Conservation (phyloP, 306 rosid genomes). For the Rosa lucieae region DNA sequence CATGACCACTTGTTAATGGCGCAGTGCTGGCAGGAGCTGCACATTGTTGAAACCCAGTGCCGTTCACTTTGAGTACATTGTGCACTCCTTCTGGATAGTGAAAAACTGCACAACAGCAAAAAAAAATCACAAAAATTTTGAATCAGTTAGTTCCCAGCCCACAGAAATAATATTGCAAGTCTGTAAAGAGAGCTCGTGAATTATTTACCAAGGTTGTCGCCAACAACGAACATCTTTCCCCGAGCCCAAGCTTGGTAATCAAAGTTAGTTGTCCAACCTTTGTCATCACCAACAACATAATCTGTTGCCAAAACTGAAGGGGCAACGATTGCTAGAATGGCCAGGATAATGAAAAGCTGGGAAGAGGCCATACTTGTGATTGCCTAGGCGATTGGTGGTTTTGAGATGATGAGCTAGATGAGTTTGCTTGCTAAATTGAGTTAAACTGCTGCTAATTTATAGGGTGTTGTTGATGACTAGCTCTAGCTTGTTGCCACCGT, state of each 20-base stretch:
- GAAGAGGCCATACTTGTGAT: slow-evolving; percentile 31
- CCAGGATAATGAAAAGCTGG: slow-evolving; percentile 21
- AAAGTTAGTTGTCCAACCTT: slow-evolving; percentile 40
- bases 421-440: neutral
- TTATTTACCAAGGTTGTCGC: slow-evolving; percentile 45
- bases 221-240: slow-evolving; percentile 41
- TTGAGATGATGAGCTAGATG: neutral
- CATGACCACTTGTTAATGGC: slow-evolving; percentile 35
- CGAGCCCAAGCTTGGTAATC: slow-evolving; percentile 46
- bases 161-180: neutral
- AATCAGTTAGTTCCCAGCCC: neutral
- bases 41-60: slow-evolving; percentile 35
- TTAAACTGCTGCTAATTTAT: neutral
- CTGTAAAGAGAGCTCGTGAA: neutral
- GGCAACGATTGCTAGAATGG: slow-evolving; percentile 21
- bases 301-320: slow-evolving; percentile 33
- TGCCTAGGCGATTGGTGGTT: neutral
- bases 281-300: slow-evolving; percentile 40
- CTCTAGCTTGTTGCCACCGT: neutral
- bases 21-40: neutral
- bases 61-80: slow-evolving; percentile 47
- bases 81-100: slow-evolving; percentile 32
- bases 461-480: neutral
- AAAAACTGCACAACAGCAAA: slow-evolving; percentile 32
- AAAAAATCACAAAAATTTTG: neutral